Evolutionary conservation across 192 early-diverging fungal species (phyloP).

Genomic region (Chytriomyces confervae): DNA sequence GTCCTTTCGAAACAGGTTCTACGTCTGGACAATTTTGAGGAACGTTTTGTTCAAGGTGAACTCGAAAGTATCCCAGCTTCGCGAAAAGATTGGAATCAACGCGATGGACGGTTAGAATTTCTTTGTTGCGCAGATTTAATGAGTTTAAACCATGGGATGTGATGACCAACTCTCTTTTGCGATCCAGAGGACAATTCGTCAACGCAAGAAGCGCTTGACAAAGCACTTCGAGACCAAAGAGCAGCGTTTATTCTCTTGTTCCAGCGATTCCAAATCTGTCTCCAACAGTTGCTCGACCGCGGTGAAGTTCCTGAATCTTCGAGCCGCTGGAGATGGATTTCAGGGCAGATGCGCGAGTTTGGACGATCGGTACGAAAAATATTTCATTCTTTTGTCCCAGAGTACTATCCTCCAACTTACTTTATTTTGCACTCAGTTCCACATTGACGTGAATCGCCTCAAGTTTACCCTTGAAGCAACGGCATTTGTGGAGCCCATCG

Average conservation of each 20-base stretch:
- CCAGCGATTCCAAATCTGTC: constrained; percentile 57
- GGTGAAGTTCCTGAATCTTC: constrained; percentile 38
- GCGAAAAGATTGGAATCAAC: constrained; percentile 53
- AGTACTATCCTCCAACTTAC: not conserved
- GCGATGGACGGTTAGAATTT: constrained; percentile 34
- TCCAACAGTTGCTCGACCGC: constrained; percentile 4
- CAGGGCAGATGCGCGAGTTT: constrained; percentile 67
- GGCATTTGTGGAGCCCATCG: constrained; percentile 55
- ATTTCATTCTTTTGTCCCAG: constrained; percentile 18
- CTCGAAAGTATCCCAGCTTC: constrained; percentile 75
- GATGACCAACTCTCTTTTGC: too few relatives aligned
- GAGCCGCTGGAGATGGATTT: constrained; percentile 65
- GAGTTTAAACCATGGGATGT: constrained; percentile 38
- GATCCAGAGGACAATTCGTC: constrained; percentile 52
- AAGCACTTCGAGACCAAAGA: constrained; percentile 78
- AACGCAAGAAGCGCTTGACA: constrained; percentile 69
- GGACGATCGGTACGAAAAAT: constrained; percentile 66
- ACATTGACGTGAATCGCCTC: constrained; percentile 57
- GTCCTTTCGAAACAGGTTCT: constrained; percentile 50
- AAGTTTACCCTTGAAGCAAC: constrained; percentile 65
- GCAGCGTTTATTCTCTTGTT: constrained; percentile 78
- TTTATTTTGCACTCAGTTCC: constrained; percentile 55
- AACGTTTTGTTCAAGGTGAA: constrained; percentile 87
- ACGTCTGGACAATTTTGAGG: constrained; percentile 85
- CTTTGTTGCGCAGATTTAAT: constrained; percentile 5